These are phyloP conservation scores for Candida corydali DNA, from an alignment of 805 yeast genomes.

Conservation along the genomic window DNA sequence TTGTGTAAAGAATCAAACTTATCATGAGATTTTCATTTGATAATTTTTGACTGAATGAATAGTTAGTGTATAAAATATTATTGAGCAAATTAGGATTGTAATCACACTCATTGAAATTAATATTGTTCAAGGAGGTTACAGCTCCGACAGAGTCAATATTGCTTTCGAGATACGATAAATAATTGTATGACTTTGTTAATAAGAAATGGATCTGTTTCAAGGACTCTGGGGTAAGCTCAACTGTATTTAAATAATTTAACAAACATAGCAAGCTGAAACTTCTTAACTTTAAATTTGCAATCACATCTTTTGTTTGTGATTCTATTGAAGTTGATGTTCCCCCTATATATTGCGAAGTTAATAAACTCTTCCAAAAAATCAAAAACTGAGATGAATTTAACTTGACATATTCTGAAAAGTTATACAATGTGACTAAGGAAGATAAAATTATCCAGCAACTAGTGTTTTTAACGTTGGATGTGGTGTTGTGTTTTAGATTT, in stretches of 20 bases:
- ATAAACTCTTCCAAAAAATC: conserved; percentile 41
- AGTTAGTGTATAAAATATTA: conserved; percentile 27
- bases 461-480: conserved; percentile 22
- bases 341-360: conserved; percentile 38
- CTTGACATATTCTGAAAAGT: conserved; percentile 39
- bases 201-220: conserved; percentile 38
- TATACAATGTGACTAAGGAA: conserved; percentile 35
- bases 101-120: conserved; percentile 24
- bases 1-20: conserved; percentile 32
- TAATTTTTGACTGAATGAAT: conserved; percentile 16
- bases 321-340: conserved; percentile 14
- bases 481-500: conserved; percentile 34
- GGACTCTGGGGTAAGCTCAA: conserved; percentile 36
- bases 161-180: conserved; percentile 36
- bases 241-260: conserved; percentile 34
- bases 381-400: conserved; percentile 41
- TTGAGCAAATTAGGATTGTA: conserved; percentile 26
- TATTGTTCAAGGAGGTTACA: conserved; percentile 28
- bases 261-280: conserved; percentile 37
- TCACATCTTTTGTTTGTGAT: conserved; percentile 23
- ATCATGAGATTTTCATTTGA: conserved; percentile 23
- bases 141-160: conserved; percentile 28
- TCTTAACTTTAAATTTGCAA: conserved; percentile 33
- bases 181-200: conserved; percentile 37
- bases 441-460: conserved; percentile 41